Evolutionary conservation across 2,329 filamentous ascomycete genomes (phyloP).

Genomic region (Neophaeococcomyces aloes): DNA sequence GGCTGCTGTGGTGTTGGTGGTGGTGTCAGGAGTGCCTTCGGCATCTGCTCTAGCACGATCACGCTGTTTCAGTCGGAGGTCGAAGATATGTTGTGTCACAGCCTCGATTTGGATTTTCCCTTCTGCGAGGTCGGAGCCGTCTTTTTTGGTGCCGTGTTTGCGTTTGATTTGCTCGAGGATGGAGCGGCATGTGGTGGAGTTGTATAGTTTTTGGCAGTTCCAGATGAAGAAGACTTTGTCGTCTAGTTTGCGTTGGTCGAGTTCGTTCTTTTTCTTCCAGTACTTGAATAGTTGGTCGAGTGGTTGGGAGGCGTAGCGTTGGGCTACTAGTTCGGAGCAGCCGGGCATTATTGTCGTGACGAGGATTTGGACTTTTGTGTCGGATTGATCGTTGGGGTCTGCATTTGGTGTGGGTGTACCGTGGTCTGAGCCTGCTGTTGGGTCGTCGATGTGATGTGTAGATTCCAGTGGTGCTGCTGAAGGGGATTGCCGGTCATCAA

Average conservation of each 20-base stretch:
- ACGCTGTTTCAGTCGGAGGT: conserved; percentile 40
- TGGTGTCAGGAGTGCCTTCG: conserved; percentile 18
- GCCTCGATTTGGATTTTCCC: conserved; percentile 63
- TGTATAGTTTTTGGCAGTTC: conserved; percentile 61
- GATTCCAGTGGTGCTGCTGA: conserved; percentile 5
- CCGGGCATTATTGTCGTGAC: conserved; percentile 57
- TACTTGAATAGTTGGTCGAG: conserved; percentile 56
- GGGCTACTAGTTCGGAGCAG: conserved; percentile 52
- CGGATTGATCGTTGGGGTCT: conserved; percentile 21
- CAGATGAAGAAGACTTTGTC: conserved; percentile 65
- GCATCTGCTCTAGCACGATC: conserved; percentile 37
- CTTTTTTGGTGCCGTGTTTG: conserved; percentile 11
- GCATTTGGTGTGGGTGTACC: conserved; percentile 10
- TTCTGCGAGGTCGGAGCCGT: conserved; percentile 35
- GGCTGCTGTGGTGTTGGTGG: conserved; percentile 17
- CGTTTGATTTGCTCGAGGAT: conserved; percentile 39
- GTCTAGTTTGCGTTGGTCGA: conserved; percentile 36
- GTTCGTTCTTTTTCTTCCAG: conserved; percentile 57
- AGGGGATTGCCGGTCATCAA: background rate
- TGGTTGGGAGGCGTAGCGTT: conserved; percentile 55
- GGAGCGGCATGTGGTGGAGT: conserved; percentile 60
- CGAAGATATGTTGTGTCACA: conserved; percentile 57
- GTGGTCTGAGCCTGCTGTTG: background rate
- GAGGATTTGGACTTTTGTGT: conserved; percentile 51
- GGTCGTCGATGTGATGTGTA: conserved; percentile 11